phyloP scores from a whole-genome alignment of 2,329 filamentous ascomycete species.

The Neurospora crassa region DNA sequence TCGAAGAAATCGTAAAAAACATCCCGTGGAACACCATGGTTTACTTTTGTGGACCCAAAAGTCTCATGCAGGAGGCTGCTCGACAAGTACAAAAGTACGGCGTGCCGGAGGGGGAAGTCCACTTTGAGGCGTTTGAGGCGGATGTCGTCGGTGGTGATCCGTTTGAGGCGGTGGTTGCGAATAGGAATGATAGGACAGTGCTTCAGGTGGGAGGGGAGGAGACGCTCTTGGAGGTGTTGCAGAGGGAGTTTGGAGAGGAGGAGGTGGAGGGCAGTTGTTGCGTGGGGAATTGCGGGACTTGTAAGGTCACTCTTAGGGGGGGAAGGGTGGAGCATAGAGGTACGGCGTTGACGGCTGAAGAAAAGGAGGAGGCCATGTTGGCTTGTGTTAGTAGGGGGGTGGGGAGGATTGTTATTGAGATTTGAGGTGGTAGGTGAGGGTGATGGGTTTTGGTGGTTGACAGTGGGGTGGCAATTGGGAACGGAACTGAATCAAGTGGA shows the following conservation, averaged over 20 bases:
- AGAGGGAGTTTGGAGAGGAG: conserved; percentile 28
- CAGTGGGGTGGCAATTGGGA: neutral
- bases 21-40: conserved; percentile 46
- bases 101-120: conserved; percentile 41
- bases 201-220: conserved; percentile 40
- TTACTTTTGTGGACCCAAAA: conserved; percentile 50
- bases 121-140: conserved; percentile 51
- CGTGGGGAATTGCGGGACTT: conserved; percentile 46
- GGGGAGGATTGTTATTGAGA: conserved; percentile 38
- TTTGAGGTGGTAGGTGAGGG: conserved; percentile 21
- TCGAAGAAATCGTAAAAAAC: conserved; percentile 33
- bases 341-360: conserved; percentile 34
- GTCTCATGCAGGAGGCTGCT: conserved; percentile 45
- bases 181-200: conserved; percentile 29
- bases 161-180: conserved; percentile 46
- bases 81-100: conserved; percentile 30
- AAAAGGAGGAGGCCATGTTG: conserved; percentile 36
- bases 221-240: conserved; percentile 39
- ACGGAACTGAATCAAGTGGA: too few relatives aligned
- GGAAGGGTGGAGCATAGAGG: conserved; percentile 41
- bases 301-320: conserved; percentile 31
- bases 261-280: conserved; percentile 40
- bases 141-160: conserved; percentile 44
- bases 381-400: conserved; percentile 44
- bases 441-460: neutral